Conservation (phyloP, 2,329 filamentous ascomycete species). For the Leptographium galeiforme region DNA sequence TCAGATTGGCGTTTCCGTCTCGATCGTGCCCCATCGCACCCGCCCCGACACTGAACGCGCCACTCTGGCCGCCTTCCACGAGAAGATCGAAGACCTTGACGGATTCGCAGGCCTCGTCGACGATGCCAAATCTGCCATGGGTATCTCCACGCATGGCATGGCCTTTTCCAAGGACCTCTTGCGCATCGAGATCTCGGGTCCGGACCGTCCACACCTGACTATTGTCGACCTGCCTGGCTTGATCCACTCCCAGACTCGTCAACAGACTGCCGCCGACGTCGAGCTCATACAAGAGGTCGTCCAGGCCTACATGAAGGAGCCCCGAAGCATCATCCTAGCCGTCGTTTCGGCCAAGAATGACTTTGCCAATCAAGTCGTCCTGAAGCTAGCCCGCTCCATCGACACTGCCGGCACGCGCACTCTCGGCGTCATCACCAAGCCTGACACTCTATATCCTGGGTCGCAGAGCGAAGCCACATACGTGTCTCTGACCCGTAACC, state of each 20-base stretch:
- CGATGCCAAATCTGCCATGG: slow-evolving; percentile 33
- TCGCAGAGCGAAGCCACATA: slow-evolving; percentile 27
- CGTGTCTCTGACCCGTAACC: slow-evolving; percentile 28
- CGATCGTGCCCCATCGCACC: slow-evolving; percentile 21
- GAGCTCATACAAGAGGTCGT: slow-evolving; percentile 33
- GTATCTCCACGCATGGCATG: slow-evolving; percentile 20
- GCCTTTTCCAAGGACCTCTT: slow-evolving; percentile 32
- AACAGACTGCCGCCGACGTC: slow-evolving; percentile 30
- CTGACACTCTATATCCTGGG: slow-evolving; percentile 25
- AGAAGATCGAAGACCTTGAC: slow-evolving; percentile 6
- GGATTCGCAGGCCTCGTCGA: slow-evolving; percentile 23
- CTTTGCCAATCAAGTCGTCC: slow-evolving; percentile 43
- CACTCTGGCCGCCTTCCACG: slow-evolving; percentile 16
- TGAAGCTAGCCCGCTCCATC: slow-evolving; percentile 29
- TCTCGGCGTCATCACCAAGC: slow-evolving; percentile 45
- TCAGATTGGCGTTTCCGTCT: slow-evolving; percentile 20
- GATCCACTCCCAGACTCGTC: slow-evolving; percentile 33
- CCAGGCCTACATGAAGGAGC: slow-evolving; percentile 39
- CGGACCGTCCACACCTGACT: slow-evolving; percentile 36
- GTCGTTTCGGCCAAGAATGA: slow-evolving; percentile 44
- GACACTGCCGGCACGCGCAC: slow-evolving; percentile 26
- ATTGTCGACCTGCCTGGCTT: slow-evolving; percentile 47
- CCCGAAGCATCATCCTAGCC: slow-evolving; percentile 45
- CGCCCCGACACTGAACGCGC: slow-evolving; percentile 15
- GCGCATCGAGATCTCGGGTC: slow-evolving; percentile 32